Base-by-base conservation (phyloP, 805 yeast species). In the Lachancea fermentati region DNA sequence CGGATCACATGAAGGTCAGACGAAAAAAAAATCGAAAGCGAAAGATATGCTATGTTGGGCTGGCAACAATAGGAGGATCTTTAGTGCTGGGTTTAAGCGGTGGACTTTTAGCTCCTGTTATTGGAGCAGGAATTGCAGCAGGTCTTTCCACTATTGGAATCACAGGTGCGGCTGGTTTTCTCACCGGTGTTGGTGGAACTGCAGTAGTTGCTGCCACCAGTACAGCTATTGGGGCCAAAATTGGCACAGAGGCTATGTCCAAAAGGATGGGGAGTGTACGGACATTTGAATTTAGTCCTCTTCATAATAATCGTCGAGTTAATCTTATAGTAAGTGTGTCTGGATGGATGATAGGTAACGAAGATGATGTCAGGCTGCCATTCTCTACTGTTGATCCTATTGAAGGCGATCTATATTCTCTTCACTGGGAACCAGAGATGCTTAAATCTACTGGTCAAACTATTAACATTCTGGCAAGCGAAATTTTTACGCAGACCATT, bases 391-490 rank as follows among this genome's bases (percentile, higher is more conserved):
- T 93, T 6, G 98, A 94, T 57, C 98, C 98, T 0, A 86, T 91
- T 0, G 88, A 91, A 91, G 99, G 99, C 13, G 99, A 93, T 59
- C 65, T 93, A 50, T 85, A 83, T 52, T 87, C 97, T 0, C 69
- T 93, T 5, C 67, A 85, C 35, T 93, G 98, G 98, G 99, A 93
- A 62, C 99, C 99, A 0, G 98, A 93, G 50, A 86, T 93, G 93
- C 77, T 93, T 53, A 81, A 79, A 46, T 84, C 95, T 41, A 87
- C 85, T 76, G 99, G 99, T 58, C 97, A 93, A 62, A 93, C 98
- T 0, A 91, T 93, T 48, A 78, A 79, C 47, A 89, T 93, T 52
- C 71, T 93, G 42, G 98, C 98, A 0, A 84, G 91, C 30, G 99
- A 93, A 63, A 91, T 94, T 0, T 70, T 94, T 39, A 78, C 95